Conservation (phyloP, 192 early-diverging fungal species). For the Ramicandelaber brevisporus region DNA sequence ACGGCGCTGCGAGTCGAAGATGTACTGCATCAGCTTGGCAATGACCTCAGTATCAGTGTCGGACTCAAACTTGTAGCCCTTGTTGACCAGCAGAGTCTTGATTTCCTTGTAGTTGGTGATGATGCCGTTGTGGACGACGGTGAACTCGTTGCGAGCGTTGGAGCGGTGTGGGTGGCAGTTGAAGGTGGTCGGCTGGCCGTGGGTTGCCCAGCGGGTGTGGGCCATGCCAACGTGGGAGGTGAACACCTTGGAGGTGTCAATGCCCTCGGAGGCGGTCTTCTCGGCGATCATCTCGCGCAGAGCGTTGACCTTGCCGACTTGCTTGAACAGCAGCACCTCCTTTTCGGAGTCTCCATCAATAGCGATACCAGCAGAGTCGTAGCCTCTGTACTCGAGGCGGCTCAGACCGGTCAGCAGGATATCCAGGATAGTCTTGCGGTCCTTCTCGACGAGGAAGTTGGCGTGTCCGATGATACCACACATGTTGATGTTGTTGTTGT, state of each 20-base stretch:
- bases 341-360: constrained; percentile 62
- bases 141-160: constrained; percentile 70
- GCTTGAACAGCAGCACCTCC: constrained; percentile 59
- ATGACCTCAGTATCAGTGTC: constrained; percentile 97
- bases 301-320: constrained; percentile 87
- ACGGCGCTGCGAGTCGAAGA: constrained; percentile 75
- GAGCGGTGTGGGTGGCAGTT: constrained; percentile 98
- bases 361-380: constrained; percentile 90
- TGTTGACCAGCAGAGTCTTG: constrained; percentile 79
- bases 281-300: constrained; percentile 58
- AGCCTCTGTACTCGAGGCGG: constrained; percentile 95
- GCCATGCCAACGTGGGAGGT: constrained; percentile 80
- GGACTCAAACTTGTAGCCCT: constrained; percentile 82
- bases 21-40: constrained; percentile 93
- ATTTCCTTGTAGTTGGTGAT: constrained; percentile 99
- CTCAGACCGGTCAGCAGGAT: constrained; percentile 75
- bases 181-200: constrained; percentile 75
- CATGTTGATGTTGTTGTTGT: too few species aligned
- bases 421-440: constrained; percentile 69
- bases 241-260: constrained; percentile 65
- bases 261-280: constrained; percentile 22
- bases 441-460: constrained; percentile 71
- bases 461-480: constrained; percentile 62
- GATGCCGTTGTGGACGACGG: constrained; percentile 97
- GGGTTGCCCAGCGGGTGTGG: constrained; percentile 98